phyloP scores from a whole-genome alignment of 2,329 filamentous ascomycete genomes.

The Monosporascus cannonballus region DNA sequence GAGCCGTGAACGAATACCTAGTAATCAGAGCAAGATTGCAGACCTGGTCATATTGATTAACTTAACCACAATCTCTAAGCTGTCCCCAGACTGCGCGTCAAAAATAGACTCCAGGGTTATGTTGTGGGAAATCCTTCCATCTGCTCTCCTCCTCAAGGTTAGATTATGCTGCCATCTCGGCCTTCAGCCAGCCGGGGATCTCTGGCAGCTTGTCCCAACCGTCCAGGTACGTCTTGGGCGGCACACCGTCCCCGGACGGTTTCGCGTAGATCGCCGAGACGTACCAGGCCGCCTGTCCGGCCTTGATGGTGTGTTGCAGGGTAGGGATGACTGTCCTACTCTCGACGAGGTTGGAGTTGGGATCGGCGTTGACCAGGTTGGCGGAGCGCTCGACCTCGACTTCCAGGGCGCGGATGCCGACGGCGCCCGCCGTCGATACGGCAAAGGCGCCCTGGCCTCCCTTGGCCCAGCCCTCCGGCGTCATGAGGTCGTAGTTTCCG shows the following conservation, averaged over 20 bases:
- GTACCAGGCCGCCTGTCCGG: conserved; percentile 58
- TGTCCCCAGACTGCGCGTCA: too few species aligned
- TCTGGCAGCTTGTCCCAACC: conserved; percentile 55
- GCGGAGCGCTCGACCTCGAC: conserved; percentile 45
- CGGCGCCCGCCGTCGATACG: conserved; percentile 47
- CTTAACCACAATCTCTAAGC: too few species aligned
- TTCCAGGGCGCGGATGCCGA: conserved; percentile 52
- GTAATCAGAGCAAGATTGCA: too few species aligned
- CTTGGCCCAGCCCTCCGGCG: conserved; percentile 45
- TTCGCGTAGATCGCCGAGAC: conserved; percentile 66
- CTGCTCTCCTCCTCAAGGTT: background rate
- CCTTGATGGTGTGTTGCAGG: conserved; percentile 54
- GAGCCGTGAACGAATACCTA: too few species aligned
- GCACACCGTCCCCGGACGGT: conserved; percentile 48
- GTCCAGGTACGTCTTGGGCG: conserved; percentile 46
- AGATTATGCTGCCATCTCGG: conserved; percentile 35
- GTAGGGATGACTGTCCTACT: conserved; percentile 67
- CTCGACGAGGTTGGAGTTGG: conserved; percentile 72
- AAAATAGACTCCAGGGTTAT: background rate
- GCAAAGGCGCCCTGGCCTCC: conserved; percentile 49
- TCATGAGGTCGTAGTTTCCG: conserved; percentile 53
- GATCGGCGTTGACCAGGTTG: conserved; percentile 67
- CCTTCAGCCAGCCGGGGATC: conserved; percentile 55
- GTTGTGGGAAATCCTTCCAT: background rate
- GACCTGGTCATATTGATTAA: too few species aligned